Base-by-base conservation (phyloP, 75 land plant genomes). In the Azolla pinnata region DNA sequence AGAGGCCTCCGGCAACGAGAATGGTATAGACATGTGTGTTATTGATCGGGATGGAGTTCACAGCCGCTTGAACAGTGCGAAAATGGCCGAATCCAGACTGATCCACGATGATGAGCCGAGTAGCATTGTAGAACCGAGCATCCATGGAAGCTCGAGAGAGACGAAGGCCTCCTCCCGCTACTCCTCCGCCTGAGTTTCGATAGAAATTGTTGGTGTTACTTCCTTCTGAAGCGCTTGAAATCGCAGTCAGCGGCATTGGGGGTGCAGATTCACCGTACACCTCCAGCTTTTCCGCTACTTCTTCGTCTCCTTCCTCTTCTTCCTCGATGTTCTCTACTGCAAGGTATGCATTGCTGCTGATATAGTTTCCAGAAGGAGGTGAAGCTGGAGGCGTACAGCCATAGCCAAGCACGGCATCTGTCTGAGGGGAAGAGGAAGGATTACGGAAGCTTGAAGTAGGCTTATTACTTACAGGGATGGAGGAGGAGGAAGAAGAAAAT, bases 41-140 rank as follows among this genome's bases (percentile, higher is more conserved):
- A 34, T 57, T 21, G 2, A 7, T 1, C 31, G 76, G 72, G 31
- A 85, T 57, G 31, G 68, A 68, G 30, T 75, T 56, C 14, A 84
- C 34, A 29, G 88, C 88, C 8, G 73, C 81, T 14, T 25, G 59
- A 19, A 85, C 68, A 19, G 79, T 79, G 16, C 16, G 60, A 60
- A 70, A 81, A 59, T 85, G 59, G 1, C 78, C 80, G 32, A 56
- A 66, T 20, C 82, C 74, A 60, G 65, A 53, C 47, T 65, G 71
- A 31, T 60, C 45, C 28, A 77, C 75, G 23, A 29, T 64, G 21
- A 67, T 52, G 28, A 52, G 54, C 29, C 54, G 24, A 29, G 29
- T 52, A 9, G 29, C 26, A 26, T 52, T 46, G 23, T 18, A 18
- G 2, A 23, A 46, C 49, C 49, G 4, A 46, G 49, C 49, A 18